These are phyloP conservation scores for Chaetomium sp. DNA, from an alignment of 2,329 filamentous ascomycete species.

Conservation along the genomic window DNA sequence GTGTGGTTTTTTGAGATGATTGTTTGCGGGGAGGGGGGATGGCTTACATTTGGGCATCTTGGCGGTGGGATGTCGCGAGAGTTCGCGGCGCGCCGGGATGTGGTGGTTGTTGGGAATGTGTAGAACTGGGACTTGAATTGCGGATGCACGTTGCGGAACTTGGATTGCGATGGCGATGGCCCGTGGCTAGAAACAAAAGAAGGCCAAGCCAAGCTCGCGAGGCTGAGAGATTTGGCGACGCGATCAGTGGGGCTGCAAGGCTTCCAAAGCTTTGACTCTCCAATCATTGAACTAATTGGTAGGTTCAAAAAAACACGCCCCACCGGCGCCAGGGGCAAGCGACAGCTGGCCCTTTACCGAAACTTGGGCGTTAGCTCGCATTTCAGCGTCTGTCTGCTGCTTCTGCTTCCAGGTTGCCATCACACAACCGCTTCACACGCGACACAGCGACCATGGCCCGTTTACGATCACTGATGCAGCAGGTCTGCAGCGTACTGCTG, in stretches of 20 bases:
- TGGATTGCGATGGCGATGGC: background rate
- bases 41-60: slow-evolving; percentile 85
- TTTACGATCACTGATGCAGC: slow-evolving; percentile 57
- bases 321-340: slow-evolving; percentile 30
- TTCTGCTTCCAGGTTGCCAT: too few species aligned
- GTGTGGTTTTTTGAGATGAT: background rate
- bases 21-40: background rate
- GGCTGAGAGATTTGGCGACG: slow-evolving; percentile 30
- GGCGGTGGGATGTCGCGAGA: slow-evolving; percentile 39
- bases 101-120: slow-evolving; percentile 15
- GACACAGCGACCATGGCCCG: slow-evolving; percentile 49
- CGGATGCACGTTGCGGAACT: background rate
- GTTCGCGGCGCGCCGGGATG: slow-evolving; percentile 22
- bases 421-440: slow-evolving; percentile 12
- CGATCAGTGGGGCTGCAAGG: slow-evolving; percentile 28
- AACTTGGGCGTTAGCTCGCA: background rate
- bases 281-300: slow-evolving; percentile 21
- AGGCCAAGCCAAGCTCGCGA: slow-evolving; percentile 23
- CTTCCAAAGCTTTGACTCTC: slow-evolving; percentile 6
- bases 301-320: background rate
- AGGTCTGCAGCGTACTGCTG: slow-evolving; percentile 60
- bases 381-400: background rate
- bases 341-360: slow-evolving; percentile 34
- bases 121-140: background rate
- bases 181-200: slow-evolving; percentile 17